Evolutionary conservation across 202 grass and related monocot species (phyloP).

Genomic region (Schoenoplectus tabernaemontani): DNA sequence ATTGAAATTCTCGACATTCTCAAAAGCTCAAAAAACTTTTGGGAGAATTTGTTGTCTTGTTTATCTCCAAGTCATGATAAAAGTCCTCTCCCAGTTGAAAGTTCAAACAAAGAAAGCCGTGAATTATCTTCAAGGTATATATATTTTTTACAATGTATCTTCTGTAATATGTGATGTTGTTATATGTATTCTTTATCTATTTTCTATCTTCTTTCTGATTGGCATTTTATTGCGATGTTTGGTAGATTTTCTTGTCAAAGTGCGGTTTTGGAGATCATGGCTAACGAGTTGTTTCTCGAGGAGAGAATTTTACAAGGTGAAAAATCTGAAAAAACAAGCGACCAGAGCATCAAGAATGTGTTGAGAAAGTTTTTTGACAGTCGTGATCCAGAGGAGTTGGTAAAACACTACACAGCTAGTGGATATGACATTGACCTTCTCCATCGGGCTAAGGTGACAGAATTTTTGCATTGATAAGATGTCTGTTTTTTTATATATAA

Average conservation of each 20-base stretch:
- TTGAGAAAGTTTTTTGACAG: conserved; percentile 50
- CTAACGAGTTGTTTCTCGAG: conserved; percentile 74
- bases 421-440: conserved; percentile 45
- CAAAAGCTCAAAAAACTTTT: conserved; percentile 55
- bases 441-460: conserved; percentile 54
- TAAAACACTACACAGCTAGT: conserved; percentile 47
- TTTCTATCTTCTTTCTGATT: conserved; percentile 8
- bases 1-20: conserved; percentile 53
- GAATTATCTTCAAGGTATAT: conserved; percentile 50
- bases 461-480: conserved; percentile 18
- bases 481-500: conserved; percentile 2
- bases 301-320: conserved; percentile 39
- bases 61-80: conserved; percentile 33
- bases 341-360: conserved; percentile 23
- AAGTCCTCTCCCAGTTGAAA: conserved; percentile 19
- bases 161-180: not conserved
- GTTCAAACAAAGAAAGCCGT: conserved; percentile 18
- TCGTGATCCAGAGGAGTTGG: conserved; percentile 34
- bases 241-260: conserved; percentile 54
- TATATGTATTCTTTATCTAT: not conserved
- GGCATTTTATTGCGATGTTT: not conserved
- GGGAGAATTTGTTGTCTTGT: conserved; percentile 58
- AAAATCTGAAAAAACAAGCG: conserved; percentile 30
- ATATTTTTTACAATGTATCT: not conserved
- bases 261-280: conserved; percentile 66